Percentiles rank a stretch among this genome's conserved stretches.
Evolutionary conservation across 352 stramenopile genomes (phyloP).

Genomic region (Phytophthora hybrid): DNA sequence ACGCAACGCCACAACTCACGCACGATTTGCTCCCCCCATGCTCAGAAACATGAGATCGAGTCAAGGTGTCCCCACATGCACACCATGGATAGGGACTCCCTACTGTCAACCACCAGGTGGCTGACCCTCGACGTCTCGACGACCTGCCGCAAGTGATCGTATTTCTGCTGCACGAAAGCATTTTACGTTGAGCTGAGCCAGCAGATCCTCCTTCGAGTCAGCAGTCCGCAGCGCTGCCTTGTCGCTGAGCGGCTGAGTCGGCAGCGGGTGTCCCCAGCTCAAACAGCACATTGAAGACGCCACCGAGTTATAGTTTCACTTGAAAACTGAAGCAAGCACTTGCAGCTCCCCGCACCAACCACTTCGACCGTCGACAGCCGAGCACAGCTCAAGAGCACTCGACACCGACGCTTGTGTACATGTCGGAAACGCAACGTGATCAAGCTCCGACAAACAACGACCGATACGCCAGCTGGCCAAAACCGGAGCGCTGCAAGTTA

Average conservation of each 20-base stretch:
- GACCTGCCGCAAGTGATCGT: constrained; percentile 35
- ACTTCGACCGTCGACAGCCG: constrained; percentile 16
- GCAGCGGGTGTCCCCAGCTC: neutral
- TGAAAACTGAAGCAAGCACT: constrained; percentile 12
- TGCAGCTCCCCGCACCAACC: neutral
- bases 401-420: constrained; percentile 15
- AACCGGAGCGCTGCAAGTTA: constrained; percentile 21
- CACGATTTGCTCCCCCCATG: constrained; percentile 34
- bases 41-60: constrained; percentile 27
- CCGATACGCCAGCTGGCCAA: constrained; percentile 24
- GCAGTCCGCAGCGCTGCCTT: neutral
- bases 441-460: constrained; percentile 34
- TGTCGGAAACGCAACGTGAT: constrained; percentile 38
- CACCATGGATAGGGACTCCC: no score
- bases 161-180: constrained; percentile 32
- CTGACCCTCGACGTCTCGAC: constrained; percentile 36
- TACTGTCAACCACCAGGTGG: constrained; percentile 25
- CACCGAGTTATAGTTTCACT: neutral
- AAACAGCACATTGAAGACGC: constrained; percentile 6
- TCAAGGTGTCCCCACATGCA: constrained; percentile 17
- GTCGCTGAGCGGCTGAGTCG: neutral
- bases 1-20: constrained; percentile 32
- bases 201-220: constrained; percentile 15
- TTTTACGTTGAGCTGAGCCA: constrained; percentile 14
- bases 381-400: constrained; percentile 31